A percentile compares a stretch with the other conserved stretches of the same genome.
Evolutionary conservation across 2,329 filamentous ascomycete species (phyloP).

Genomic region (Phialophora chinensis): DNA sequence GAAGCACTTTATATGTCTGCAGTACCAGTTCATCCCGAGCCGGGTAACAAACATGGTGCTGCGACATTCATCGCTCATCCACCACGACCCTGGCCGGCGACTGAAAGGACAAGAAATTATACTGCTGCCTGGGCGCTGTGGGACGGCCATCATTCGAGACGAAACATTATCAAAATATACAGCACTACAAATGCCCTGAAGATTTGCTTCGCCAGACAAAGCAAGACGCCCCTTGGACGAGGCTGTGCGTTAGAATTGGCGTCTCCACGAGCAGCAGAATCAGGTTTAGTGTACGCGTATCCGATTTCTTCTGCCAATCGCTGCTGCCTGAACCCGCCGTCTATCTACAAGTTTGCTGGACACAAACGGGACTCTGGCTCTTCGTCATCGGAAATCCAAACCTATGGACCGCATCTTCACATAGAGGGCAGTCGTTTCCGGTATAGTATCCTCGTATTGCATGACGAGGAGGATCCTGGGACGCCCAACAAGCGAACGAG

Average conservation of each 20-base stretch:
- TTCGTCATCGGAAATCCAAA: background rate
- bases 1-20: background rate
- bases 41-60: background rate
- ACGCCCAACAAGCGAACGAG: background rate
- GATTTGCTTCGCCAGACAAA: background rate
- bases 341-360: background rate
- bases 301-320: background rate
- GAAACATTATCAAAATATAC: background rate
- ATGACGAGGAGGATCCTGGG: background rate
- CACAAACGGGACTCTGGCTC: background rate
- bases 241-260: background rate
- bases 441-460: slow-evolving; percentile 2
- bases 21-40: background rate
- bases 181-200: background rate
- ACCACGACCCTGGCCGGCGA: background rate
- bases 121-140: slow-evolving; percentile 3
- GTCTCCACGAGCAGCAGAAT: background rate
- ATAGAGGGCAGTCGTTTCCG: background rate
- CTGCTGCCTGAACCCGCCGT: slow-evolving; percentile 1
- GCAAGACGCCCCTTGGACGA: background rate
- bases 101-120: background rate
- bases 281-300: slow-evolving; percentile 15
- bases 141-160: background rate
- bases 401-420: background rate
- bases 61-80: background rate